Conservation (phyloP, 129 eudicot genomes). For the Flaveria trinervia region DNA sequence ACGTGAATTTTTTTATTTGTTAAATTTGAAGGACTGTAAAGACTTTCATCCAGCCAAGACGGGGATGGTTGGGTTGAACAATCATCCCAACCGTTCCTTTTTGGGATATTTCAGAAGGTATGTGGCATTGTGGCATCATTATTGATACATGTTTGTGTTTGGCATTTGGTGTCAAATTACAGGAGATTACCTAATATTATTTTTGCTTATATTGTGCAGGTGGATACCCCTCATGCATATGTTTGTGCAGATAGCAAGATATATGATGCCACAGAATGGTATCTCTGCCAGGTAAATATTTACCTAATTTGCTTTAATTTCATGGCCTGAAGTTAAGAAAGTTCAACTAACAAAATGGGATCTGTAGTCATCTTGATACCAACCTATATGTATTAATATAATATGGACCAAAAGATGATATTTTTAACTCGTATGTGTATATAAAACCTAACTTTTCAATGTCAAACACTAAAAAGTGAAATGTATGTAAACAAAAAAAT, state of each 20-base stretch:
- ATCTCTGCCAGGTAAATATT: constrained; percentile 80
- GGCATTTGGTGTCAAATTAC: not conserved
- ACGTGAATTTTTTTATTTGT: not conserved
- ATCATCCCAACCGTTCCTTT: constrained; percentile 83
- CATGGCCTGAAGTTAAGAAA: not conserved
- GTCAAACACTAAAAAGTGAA: not conserved
- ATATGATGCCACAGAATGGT: constrained; percentile 93
- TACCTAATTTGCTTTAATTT: not conserved
- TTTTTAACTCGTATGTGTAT: not conserved
- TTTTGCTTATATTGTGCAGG: constrained; percentile 47
- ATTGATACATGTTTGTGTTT: constrained; percentile 19
- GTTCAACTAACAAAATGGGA: not conserved
- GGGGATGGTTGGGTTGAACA: constrained; percentile 99
- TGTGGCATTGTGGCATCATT: not conserved
- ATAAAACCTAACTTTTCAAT: not conserved
- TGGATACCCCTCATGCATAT: constrained; percentile 79
- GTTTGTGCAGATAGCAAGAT: constrained; percentile 90
- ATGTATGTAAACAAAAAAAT: not conserved
- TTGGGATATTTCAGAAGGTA: constrained; percentile 88
- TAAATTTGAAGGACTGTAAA: constrained; percentile 39
- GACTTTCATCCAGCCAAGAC: constrained; percentile 46
- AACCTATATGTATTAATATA: not conserved
- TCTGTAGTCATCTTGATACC: not conserved
- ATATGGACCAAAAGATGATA: too few species aligned
- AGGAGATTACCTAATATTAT: not conserved